Evolutionary conservation across 2,329 filamentous ascomycete genomes (phyloP).

Genomic region (Ophiobolus disseminans): DNA sequence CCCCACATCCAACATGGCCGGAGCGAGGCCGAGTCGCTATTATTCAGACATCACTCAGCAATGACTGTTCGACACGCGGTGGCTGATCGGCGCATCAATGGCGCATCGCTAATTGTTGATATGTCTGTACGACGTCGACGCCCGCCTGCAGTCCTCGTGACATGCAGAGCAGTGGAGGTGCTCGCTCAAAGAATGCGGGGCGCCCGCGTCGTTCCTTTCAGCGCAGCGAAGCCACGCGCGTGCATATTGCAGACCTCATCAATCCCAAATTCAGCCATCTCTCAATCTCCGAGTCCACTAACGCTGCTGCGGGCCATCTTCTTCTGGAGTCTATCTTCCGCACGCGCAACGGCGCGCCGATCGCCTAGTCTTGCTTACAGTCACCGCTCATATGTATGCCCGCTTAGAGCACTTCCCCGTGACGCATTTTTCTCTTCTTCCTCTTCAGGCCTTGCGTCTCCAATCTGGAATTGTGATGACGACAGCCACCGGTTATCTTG

Average conservation of each 20-base stretch:
- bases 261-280: constrained; percentile 9
- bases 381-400: constrained; percentile 1
- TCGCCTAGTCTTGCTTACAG: constrained; percentile 7
- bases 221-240: constrained; percentile 8
- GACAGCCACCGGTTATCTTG: constrained; percentile 3
- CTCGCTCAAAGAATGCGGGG: constrained; percentile 10
- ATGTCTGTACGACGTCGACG: constrained; percentile 3
- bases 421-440: constrained; percentile 4
- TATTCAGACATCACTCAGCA: constrained; percentile 47
- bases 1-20: constrained; percentile 38
- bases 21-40: constrained; percentile 24
- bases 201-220: constrained; percentile 5
- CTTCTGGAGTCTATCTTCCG: constrained; percentile 11
- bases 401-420: constrained; percentile 8
- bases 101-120: not conserved
- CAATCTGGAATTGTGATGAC: constrained; percentile 3
- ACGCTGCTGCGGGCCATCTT: constrained; percentile 1
- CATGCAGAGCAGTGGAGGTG: not conserved
- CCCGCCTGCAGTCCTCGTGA: constrained; percentile 2
- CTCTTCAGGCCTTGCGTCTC: constrained; percentile 3
- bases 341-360: constrained; percentile 17
- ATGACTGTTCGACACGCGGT: not conserved
- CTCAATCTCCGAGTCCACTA: constrained; percentile 16
- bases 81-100: not conserved
- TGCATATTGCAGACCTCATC: constrained; percentile 14